These are phyloP conservation scores for Colletotrichum musicola DNA, from an alignment of 2,329 filamentous ascomycete genomes.

Conservation along the genomic window DNA sequence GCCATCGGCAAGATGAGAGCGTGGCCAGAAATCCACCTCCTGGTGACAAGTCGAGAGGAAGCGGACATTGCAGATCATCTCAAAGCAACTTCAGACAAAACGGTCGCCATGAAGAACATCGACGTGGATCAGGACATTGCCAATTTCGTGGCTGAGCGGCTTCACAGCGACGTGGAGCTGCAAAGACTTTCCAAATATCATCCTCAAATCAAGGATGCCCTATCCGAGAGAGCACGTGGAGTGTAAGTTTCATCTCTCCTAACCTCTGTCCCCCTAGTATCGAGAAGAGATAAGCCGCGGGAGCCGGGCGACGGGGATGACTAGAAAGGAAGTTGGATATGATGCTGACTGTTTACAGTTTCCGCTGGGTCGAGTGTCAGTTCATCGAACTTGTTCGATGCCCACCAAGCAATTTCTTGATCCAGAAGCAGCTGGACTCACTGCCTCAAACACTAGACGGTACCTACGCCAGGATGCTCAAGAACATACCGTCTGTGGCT, in stretches of 20 bases:
- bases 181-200: not conserved
- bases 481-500: not conserved
- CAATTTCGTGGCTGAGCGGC: not conserved
- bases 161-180: not conserved
- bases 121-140: not conserved
- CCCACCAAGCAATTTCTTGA: slow-evolving; percentile 26
- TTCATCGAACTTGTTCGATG: slow-evolving; percentile 39
- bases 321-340: too few relatives aligned
- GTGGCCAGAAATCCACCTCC: slow-evolving; percentile 44
- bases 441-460: slow-evolving; percentile 45
- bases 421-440: slow-evolving; percentile 42
- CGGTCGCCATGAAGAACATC: not conserved
- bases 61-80: slow-evolving; percentile 46
- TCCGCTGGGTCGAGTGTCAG: slow-evolving; percentile 43
- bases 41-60: slow-evolving; percentile 51
- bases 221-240: not conserved
- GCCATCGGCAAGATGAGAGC: slow-evolving; percentile 41
- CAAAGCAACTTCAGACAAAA: slow-evolving; percentile 33
- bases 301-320: too few relatives aligned
- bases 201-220: not conserved
- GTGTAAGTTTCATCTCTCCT: not conserved
- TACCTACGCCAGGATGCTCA: slow-evolving; percentile 43
- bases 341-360: slow-evolving; percentile 41
- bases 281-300: too few relatives aligned
- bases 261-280: too few relatives aligned